Percentiles rank a stretch among this genome's conserved stretches.
Evolutionary conservation across 139 green algal species (phyloP).

Genomic region (Coelastrella sp.): DNA sequence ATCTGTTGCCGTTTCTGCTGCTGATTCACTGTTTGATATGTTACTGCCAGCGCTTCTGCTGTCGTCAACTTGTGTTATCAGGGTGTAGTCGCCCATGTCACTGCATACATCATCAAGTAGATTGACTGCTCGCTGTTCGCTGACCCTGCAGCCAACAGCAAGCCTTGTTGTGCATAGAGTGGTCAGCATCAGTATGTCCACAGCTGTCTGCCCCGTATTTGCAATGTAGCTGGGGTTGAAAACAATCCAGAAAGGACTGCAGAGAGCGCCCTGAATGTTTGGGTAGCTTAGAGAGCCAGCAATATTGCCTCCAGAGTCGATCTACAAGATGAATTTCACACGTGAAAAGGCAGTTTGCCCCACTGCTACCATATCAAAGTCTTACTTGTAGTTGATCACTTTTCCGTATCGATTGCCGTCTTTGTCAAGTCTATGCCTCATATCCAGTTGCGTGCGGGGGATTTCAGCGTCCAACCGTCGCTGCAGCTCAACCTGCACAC

Average conservation of each 20-base stretch:
- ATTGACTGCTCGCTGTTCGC: slow-evolving; percentile 75
- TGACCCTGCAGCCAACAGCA: slow-evolving; percentile 55
- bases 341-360: too few species aligned
- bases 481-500: slow-evolving; percentile 56
- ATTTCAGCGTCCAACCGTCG: slow-evolving; percentile 64
- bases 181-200: neutral
- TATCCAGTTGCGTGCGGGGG: slow-evolving; percentile 83
- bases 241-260: too few species aligned
- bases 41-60: neutral
- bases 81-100: slow-evolving; percentile 67
- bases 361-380: too few species aligned
- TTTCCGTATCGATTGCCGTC: slow-evolving; percentile 87
- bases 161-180: neutral
- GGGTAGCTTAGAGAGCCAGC: too few species aligned
- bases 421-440: slow-evolving; percentile 84
- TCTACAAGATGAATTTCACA: too few species aligned
- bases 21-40: neutral
- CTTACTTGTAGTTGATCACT: slow-evolving; percentile 83
- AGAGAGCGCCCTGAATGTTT: too few species aligned
- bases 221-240: too few species aligned
- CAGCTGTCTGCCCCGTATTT: too few species aligned
- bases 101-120: slow-evolving; percentile 81
- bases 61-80: slow-evolving; percentile 39
- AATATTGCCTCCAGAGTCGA: too few species aligned
- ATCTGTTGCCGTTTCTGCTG: slow-evolving; percentile 7